Evolutionary conservation across 345 rosid genomes (phyloP), one percentile per base, ranked within the genome.

Genomic region (Moricandia arvensis): DNA sequence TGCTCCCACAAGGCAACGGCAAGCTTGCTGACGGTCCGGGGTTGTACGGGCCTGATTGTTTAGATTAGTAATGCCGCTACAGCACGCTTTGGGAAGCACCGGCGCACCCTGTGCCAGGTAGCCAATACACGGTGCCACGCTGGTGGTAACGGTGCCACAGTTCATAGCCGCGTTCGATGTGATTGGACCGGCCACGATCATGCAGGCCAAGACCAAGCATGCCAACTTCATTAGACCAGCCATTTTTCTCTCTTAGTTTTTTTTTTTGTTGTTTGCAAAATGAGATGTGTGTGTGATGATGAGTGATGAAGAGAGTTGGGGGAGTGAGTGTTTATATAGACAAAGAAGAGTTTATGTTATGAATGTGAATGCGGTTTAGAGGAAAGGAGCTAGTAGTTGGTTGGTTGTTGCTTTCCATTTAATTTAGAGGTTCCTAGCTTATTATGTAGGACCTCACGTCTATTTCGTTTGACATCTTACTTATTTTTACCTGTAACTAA

Each of bases 71-170:
- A 76, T 38, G 2, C 85, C 85, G 4, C 0, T 31, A 66, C 85
- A 82, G 59, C 83, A 82, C 1, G 18, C 15, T 7, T 5, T 0
- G 3, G 76, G 38, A 41, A 68, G 6, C 4, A 16, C 18, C 17
- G 29, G 0, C 0, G 17, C 62, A 31, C 72, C 72, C 29, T 15
- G 64, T 26, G 49, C 68, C 33, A 79, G 2, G 75, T 79, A 79
- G 54, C 53, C 69, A 27, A 79, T 41, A 57, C 82, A 79, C 2
- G 72, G 15, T 69, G 73, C 72, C 54, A 79, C 27, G 68, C 0
- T 0, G 55, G 1, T 0, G 3, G 31, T 8, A 58, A 87, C 88
- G 61, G 72, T 69, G 13, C 76, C 71, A 49, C 91, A 87, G 1
- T 68, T 54, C 7, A 87, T 0, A 30, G 85, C 77, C 3, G 80